Conservation (phyloP, 352 stramenopile species). For the Phytophthora aleatoria region DNA sequence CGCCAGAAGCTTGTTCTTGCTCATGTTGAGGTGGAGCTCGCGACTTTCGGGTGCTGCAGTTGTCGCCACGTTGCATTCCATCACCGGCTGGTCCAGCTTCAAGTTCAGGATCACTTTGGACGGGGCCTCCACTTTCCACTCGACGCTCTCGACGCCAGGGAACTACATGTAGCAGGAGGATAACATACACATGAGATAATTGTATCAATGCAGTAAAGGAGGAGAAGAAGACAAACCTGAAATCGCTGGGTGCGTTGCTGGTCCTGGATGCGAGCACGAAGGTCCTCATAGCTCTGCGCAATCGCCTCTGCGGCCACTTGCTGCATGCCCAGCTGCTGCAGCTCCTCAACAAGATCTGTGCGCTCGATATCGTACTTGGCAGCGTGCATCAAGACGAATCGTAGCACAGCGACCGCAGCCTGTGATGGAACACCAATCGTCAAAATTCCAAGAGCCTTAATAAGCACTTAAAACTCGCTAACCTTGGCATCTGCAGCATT, state of each 20-base stretch:
- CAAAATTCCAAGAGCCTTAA: neutral
- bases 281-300: slow-evolving; percentile 37
- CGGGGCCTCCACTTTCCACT: slow-evolving; percentile 28
- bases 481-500: slow-evolving; percentile 34
- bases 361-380: slow-evolving; percentile 50
- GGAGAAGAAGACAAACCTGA: slow-evolving; percentile 32
- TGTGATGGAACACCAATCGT: neutral
- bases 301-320: slow-evolving; percentile 23
- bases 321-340: slow-evolving; percentile 54
- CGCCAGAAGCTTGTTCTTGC: slow-evolving; percentile 37
- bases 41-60: neutral
- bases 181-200: neutral
- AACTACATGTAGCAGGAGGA: slow-evolving; percentile 24
- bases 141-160: slow-evolving; percentile 31
- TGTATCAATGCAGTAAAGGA: neutral
- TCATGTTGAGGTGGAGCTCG: slow-evolving; percentile 29
- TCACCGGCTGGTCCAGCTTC: slow-evolving; percentile 34
- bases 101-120: slow-evolving; percentile 32
- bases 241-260: slow-evolving; percentile 43
- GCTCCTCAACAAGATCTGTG: slow-evolving; percentile 46
- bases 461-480: neutral
- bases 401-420: slow-evolving; percentile 42
- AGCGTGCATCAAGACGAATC: slow-evolving; percentile 53
- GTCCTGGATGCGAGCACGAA: slow-evolving; percentile 33
- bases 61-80: slow-evolving; percentile 26